phyloP scores from a whole-genome alignment of 2,329 filamentous ascomycete species.

The Alternaria sp. region DNA sequence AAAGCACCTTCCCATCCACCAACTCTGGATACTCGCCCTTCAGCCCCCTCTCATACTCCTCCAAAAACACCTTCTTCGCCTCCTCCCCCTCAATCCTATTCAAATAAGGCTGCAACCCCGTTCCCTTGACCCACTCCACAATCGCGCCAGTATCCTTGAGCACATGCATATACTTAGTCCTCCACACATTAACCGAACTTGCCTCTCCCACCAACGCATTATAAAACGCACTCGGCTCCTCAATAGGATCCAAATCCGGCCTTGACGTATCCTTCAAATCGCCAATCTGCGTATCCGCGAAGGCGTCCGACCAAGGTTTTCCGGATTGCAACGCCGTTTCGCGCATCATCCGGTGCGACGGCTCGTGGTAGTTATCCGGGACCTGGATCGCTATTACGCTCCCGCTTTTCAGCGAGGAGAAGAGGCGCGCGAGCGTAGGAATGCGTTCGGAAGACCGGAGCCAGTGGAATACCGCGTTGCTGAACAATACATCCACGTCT shows the following conservation, averaged over 20 bases:
- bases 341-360: constrained; percentile 60
- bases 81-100: constrained; percentile 53
- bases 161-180: constrained; percentile 61
- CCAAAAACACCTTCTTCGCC: constrained; percentile 52
- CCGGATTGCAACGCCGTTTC: constrained; percentile 42
- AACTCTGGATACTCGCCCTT: constrained; percentile 52
- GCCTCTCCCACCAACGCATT: constrained; percentile 53
- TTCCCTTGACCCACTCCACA: constrained; percentile 66
- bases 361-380: constrained; percentile 59
- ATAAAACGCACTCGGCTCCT: constrained; percentile 56
- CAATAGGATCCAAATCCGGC: constrained; percentile 57
- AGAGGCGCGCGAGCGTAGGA: constrained; percentile 52
- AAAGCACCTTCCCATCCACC: constrained; percentile 60
- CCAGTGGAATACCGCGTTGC: constrained; percentile 68
- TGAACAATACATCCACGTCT: constrained; percentile 54
- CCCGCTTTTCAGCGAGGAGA: constrained; percentile 51
- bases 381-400: constrained; percentile 63
- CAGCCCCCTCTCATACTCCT: constrained; percentile 56
- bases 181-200: constrained; percentile 59
- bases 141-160: constrained; percentile 58
- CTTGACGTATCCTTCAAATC: constrained; percentile 7
- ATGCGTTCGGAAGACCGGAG: constrained; percentile 54
- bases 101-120: constrained; percentile 62
- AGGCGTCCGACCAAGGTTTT: constrained; percentile 48
- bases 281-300: constrained; percentile 30